Conservation (phyloP, 306 rosid genomes). For the Mimosa pudica region DNA sequence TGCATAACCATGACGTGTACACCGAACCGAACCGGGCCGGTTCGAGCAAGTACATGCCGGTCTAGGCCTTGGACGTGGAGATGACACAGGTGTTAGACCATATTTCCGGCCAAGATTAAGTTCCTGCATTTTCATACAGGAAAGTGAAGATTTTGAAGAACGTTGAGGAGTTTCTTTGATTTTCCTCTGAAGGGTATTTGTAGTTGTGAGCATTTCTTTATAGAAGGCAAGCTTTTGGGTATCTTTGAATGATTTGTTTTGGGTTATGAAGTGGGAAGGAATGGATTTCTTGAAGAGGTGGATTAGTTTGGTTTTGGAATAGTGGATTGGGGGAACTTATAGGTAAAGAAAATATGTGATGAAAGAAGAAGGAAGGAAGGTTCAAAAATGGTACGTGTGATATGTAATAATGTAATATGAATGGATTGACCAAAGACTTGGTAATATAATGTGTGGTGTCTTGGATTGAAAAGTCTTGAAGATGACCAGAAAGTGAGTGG, state of each 20-base stretch:
- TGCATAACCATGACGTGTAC: constrained; percentile 36
- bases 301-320: background rate
- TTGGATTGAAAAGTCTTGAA: background rate
- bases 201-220: constrained; percentile 25
- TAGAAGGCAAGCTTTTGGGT: background rate
- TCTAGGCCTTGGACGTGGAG: constrained; percentile 3
- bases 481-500: background rate
- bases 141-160: constrained; percentile 10
- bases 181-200: background rate
- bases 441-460: background rate
- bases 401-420: background rate
- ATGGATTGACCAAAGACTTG: background rate
- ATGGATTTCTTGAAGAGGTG: background rate
- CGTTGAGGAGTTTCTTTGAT: constrained; percentile 2
- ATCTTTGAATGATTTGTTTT: background rate
- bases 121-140: background rate
- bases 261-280: constrained; percentile 12
- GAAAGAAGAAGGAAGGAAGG: background rate
- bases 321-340: constrained; percentile 11
- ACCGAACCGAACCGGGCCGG: constrained; percentile 34
- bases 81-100: background rate
- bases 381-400: background rate
- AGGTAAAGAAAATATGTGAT: background rate
- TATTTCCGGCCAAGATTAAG: constrained; percentile 7
- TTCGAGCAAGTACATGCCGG: constrained; percentile 37